Percentiles rank a stretch among this genome's conserved stretches.
Conservation (phyloP, 441 rosid species). For the Biscutella laevigata region DNA sequence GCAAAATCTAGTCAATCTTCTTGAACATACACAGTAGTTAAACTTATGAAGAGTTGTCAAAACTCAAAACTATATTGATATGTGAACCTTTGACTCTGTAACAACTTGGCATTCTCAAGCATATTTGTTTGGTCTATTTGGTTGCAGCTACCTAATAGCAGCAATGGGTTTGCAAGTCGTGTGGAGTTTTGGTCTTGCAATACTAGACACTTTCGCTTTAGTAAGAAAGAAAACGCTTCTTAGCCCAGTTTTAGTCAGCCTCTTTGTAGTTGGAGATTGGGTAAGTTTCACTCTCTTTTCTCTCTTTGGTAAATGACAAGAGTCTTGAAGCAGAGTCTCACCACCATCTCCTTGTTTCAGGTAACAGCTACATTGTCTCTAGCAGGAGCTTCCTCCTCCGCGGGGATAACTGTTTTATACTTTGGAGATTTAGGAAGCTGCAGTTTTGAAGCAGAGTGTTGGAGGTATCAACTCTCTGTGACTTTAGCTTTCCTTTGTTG, state of each 20-base stretch:
- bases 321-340: background rate
- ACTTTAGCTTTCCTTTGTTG: constrained; percentile 52
- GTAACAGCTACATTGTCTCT: constrained; percentile 42
- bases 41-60: background rate
- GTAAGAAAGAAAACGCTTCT: constrained; percentile 38
- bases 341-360: constrained; percentile 17
- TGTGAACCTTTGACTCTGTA: background rate
- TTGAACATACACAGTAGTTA: background rate
- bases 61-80: no score
- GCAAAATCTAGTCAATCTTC: no score
- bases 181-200: constrained; percentile 53
- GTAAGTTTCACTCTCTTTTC: constrained; percentile 19
- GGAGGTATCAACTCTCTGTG: constrained; percentile 40
- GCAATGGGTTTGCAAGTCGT: constrained; percentile 58
- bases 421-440: constrained; percentile 42
- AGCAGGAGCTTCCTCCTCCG: constrained; percentile 49
- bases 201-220: constrained; percentile 40
- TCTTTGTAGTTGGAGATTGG: constrained; percentile 66
- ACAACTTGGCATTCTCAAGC: background rate
- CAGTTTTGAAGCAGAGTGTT: constrained; percentile 33
- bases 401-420: constrained; percentile 41
- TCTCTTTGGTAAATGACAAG: constrained; percentile 1
- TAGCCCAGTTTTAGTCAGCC: constrained; percentile 38
- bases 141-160: constrained; percentile 49
- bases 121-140: background rate